Conservation (phyloP, 805 yeast species). For the Hanseniaspora vineae region DNA sequence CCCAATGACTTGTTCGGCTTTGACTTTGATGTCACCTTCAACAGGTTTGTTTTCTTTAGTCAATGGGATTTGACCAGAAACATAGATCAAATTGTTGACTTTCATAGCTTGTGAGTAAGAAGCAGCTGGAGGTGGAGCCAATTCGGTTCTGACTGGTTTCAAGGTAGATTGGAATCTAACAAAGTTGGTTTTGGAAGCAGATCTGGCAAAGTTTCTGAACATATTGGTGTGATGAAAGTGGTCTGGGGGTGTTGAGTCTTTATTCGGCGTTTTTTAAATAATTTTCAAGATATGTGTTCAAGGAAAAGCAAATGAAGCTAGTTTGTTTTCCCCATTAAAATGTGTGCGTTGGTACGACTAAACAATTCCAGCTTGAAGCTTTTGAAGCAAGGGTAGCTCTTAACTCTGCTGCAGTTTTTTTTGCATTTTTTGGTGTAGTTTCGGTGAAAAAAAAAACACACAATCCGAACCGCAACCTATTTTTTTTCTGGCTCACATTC, state of each 20-base stretch:
- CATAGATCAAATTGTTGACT: slow-evolving; percentile 76
- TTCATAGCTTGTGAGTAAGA: slow-evolving; percentile 93
- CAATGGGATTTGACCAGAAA: slow-evolving; percentile 92
- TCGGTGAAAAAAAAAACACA: neutral
- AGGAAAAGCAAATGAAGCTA: too few species aligned
- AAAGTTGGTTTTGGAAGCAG: neutral
- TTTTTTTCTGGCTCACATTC: too few species aligned
- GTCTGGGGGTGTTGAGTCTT: neutral
- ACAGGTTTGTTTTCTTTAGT: slow-evolving; percentile 72
- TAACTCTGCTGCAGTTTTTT: neutral
- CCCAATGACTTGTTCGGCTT: slow-evolving; percentile 61
- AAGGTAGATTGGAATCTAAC: slow-evolving; percentile 15
- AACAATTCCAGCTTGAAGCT: too few species aligned
- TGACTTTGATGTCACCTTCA: slow-evolving; percentile 62
- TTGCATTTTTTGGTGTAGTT: neutral
- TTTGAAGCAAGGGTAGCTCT: neutral
- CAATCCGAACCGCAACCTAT: too few species aligned
- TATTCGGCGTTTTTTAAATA: too few species aligned
- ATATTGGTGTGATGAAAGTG: slow-evolving; percentile 1
- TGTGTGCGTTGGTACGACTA: too few species aligned
- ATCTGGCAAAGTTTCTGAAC: slow-evolving; percentile 3
- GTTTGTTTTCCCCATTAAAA: too few species aligned
- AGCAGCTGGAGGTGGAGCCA: slow-evolving; percentile 95
- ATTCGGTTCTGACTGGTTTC: slow-evolving; percentile 46
- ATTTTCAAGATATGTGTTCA: too few species aligned